A percentile compares a stretch with the other conserved stretches of the same genome.
phyloP scores from a whole-genome alignment of 768 basidiomycete genomes.

The Hortiboletus flavorubellus region DNA sequence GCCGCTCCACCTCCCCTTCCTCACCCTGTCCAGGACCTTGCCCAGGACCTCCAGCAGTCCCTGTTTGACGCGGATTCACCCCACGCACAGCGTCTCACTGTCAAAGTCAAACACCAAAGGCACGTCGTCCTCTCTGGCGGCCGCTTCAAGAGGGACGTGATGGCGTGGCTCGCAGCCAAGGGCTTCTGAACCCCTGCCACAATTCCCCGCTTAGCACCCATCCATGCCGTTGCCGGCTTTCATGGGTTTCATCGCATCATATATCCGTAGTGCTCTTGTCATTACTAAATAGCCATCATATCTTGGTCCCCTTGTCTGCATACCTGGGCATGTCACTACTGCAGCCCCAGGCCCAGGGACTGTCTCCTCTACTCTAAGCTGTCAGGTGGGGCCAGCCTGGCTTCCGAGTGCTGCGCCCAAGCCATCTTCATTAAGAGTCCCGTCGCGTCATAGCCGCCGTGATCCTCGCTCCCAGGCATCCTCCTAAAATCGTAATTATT shows the following conservation, averaged over 20 bases:
- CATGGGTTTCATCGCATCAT: constrained; percentile 10
- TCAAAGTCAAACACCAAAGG: constrained; percentile 44
- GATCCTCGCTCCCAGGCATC: background rate
- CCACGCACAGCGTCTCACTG: constrained; percentile 47
- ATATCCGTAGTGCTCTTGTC: constrained; percentile 9
- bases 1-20: background rate
- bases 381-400: background rate
- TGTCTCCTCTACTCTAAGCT: background rate
- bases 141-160: constrained; percentile 57
- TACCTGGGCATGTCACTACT: background rate
- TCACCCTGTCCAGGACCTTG: constrained; percentile 45
- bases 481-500: constrained; percentile 1
- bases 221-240: constrained; percentile 3
- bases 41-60: constrained; percentile 49
- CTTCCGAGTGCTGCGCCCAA: background rate
- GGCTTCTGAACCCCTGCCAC: constrained; percentile 49
- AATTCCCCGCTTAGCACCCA: constrained; percentile 9
- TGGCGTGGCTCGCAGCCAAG: constrained; percentile 57
- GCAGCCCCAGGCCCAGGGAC: background rate
- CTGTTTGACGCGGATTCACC: constrained; percentile 48
- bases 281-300: constrained; percentile 13
- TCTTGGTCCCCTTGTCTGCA: background rate
- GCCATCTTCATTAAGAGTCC: background rate
- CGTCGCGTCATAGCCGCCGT: too few relatives aligned
- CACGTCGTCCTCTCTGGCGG: constrained; percentile 62